A percentile compares a stretch with the other conserved stretches of the same genome.
phyloP scores from a whole-genome alignment of 768 basidiomycete genomes.

The Tephrocybe sp. region DNA sequence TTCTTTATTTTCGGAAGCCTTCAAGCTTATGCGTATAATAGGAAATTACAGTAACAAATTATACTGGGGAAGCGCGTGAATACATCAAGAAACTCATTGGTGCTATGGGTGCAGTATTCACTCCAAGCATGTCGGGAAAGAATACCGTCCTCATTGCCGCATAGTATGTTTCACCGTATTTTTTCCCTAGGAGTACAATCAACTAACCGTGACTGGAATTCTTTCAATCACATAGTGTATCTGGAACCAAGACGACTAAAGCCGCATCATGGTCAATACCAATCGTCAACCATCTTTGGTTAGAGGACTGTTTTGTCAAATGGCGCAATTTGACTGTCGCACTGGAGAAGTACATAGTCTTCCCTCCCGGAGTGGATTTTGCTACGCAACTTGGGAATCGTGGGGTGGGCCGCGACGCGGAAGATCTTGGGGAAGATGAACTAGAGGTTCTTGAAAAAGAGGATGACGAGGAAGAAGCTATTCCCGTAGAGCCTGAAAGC shows the following conservation, averaged over 20 bases:
- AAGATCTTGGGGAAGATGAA: constrained; percentile 24
- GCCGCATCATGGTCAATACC: constrained; percentile 81
- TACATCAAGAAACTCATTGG: constrained; percentile 83
- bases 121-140: constrained; percentile 71
- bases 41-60: constrained; percentile 86
- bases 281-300: constrained; percentile 86
- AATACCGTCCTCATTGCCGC: constrained; percentile 87
- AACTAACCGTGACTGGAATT: not conserved
- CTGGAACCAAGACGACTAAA: constrained; percentile 64
- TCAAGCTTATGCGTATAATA: constrained; percentile 23
- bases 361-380: constrained; percentile 69
- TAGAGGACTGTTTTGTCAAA: constrained; percentile 84
- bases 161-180: constrained; percentile 47
- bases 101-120: constrained; percentile 76
- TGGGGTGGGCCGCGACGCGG: constrained; percentile 30
- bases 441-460: constrained; percentile 21
- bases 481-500: constrained; percentile 14
- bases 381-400: constrained; percentile 39
- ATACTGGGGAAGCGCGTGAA: constrained; percentile 82
- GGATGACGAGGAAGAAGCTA: constrained; percentile 17
- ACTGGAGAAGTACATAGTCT: constrained; percentile 64
- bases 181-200: not conserved
- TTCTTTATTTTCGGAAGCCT: not conserved
- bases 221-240: constrained; percentile 34
- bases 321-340: constrained; percentile 73